Evolutionary conservation across 305 asterid species (phyloP).

Genomic region (Rubia tinctorum): DNA sequence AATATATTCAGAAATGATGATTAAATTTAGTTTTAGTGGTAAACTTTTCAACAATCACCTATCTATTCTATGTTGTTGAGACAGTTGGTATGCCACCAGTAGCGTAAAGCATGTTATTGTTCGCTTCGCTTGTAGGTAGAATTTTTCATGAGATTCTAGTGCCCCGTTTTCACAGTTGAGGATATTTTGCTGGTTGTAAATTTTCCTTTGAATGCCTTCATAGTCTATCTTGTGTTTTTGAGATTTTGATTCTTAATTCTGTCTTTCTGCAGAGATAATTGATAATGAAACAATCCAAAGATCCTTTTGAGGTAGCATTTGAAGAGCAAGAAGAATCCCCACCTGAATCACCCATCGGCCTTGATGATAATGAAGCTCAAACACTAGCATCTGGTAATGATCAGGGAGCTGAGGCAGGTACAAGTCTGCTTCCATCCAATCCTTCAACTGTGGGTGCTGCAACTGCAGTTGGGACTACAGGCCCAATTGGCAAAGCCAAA

Average conservation of each 20-base stretch:
- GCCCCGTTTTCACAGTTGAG: neutral
- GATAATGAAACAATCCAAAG: constrained; percentile 82
- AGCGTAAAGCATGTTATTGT: neutral
- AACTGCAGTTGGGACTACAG: constrained; percentile 33
- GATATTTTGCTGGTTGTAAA: neutral
- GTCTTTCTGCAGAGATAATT: neutral
- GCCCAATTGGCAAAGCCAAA: constrained; percentile 51
- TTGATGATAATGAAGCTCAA: constrained; percentile 59
- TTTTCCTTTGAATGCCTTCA: neutral
- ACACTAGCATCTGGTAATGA: constrained; percentile 38
- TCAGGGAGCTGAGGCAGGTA: constrained; percentile 36
- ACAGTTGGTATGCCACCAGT: neutral
- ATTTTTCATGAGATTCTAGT: neutral
- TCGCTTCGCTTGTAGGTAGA: neutral
- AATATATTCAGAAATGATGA: no score
- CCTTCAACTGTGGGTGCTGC: constrained; percentile 42
- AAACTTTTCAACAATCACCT: neutral
- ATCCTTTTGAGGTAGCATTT: constrained; percentile 91
- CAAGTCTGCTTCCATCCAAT: constrained; percentile 29
- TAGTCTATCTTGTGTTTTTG: neutral
- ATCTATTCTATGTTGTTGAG: neutral
- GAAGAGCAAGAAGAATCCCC: constrained; percentile 91
- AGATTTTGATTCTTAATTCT: neutral
- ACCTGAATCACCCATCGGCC: constrained; percentile 79
- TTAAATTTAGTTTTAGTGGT: neutral